Evolutionary conservation across 1,284 basidiomycete genomes (phyloP).

Genomic region (Cryptococcus amylolentus): DNA sequence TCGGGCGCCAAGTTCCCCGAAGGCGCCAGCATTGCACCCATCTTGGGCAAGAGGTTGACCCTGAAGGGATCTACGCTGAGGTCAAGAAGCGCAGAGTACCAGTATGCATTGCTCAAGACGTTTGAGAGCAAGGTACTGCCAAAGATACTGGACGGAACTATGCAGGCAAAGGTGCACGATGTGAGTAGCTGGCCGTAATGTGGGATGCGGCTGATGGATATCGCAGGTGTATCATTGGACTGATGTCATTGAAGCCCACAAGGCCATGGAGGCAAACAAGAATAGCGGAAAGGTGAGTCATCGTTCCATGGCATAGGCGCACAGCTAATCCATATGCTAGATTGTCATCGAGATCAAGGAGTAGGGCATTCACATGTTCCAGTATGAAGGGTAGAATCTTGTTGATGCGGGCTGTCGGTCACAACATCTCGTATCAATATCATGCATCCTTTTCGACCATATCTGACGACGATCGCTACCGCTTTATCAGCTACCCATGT

Average conservation of each 20-base stretch:
- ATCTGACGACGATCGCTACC: no score
- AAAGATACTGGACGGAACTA: slow-evolving; percentile 62
- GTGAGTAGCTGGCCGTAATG: slow-evolving; percentile 32
- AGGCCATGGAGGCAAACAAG: slow-evolving; percentile 80
- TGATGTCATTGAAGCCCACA: slow-evolving; percentile 76
- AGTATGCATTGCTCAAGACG: slow-evolving; percentile 68
- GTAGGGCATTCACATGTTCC: background rate
- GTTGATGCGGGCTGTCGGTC: no score
- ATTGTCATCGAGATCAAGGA: background rate
- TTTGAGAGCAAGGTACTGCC: slow-evolving; percentile 60
- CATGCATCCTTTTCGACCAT: no score
- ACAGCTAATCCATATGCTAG: background rate
- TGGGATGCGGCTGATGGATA: background rate
- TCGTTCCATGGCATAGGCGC: no score
- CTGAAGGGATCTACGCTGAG: slow-evolving; percentile 88
- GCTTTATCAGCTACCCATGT: no score
- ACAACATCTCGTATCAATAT: no score
- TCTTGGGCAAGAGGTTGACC: slow-evolving; percentile 76
- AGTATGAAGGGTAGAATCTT: no score
- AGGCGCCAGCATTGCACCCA: slow-evolving; percentile 60
- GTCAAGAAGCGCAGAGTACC: slow-evolving; percentile 73
- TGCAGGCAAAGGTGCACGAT: slow-evolving; percentile 75
- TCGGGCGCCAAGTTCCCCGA: slow-evolving; percentile 64
- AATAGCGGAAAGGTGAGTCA: slow-evolving; percentile 57
- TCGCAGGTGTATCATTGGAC: slow-evolving; percentile 71